Conservation (phyloP, 148 eudicot genomes). For the Amaranthus cruentus region DNA sequence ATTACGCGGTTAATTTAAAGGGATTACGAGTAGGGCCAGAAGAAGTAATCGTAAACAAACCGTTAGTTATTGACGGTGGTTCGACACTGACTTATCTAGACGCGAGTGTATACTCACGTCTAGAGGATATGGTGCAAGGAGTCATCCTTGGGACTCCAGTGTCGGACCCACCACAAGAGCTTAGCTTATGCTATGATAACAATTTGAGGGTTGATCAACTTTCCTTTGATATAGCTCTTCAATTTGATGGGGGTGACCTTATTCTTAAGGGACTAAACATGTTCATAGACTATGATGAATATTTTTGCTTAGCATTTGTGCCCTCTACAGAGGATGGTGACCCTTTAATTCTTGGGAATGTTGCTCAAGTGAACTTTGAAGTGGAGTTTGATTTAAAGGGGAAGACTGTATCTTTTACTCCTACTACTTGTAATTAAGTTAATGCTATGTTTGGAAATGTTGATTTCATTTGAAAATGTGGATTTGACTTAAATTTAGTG, state of each 20-base stretch:
- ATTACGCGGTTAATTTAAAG: constrained; percentile 10
- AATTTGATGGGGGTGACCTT: constrained; percentile 18
- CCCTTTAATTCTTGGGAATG: constrained; percentile 10
- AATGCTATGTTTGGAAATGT: too few species aligned
- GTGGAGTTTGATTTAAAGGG: constrained; percentile 7
- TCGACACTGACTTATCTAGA: constrained; percentile 19
- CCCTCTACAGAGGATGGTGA: constrained; percentile 6
- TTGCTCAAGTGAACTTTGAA: constrained; percentile 10
- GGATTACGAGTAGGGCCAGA: constrained; percentile 8
- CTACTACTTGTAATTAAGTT: neutral
- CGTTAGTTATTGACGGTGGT: constrained; percentile 18
- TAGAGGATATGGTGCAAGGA: constrained; percentile 6
- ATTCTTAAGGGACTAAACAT: neutral
- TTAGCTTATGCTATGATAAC: constrained; percentile 19
- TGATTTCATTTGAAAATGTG: too few species aligned
- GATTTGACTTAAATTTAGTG: too few species aligned
- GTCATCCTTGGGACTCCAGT: constrained; percentile 6
- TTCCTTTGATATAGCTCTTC: neutral
- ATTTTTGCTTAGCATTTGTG: constrained; percentile 14
- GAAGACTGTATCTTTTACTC: constrained; percentile 14
- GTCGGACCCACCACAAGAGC: neutral
- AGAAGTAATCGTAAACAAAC: neutral
- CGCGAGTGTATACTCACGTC: neutral
- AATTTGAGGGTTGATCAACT: neutral
- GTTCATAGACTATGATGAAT: neutral